Conservation (phyloP, 768 basidiomycete genomes). For the Naganishia friedmannii region DNA sequence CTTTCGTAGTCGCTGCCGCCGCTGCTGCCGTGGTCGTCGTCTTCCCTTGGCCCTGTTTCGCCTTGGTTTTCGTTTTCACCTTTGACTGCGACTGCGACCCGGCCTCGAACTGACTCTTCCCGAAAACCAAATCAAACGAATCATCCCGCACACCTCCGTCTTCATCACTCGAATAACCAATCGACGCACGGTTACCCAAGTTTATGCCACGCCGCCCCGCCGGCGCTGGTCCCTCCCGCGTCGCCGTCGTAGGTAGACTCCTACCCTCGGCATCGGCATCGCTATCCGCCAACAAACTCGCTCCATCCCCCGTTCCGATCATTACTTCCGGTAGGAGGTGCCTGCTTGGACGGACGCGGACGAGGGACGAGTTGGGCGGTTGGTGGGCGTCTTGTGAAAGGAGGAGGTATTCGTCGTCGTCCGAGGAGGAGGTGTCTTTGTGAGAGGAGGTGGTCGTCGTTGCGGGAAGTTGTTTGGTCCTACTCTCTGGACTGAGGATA, state of each 20-base stretch:
- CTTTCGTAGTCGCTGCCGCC: neutral
- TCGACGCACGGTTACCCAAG: neutral
- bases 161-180: slow-evolving; percentile 11
- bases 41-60: neutral
- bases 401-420: neutral
- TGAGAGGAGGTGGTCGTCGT: neutral
- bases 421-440: neutral
- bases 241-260: neutral
- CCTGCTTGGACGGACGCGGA: neutral
- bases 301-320: slow-evolving; percentile 1
- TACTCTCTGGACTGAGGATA: neutral
- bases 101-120: no score
- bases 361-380: neutral
- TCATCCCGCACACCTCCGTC: slow-evolving; percentile 11
- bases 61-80: neutral
- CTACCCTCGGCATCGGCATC: neutral
- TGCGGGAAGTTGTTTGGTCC: neutral
- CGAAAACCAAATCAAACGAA: slow-evolving; percentile 2
- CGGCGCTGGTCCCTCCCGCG: no score
- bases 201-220: no score
- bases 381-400: neutral
- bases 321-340: neutral
- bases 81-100: no score
- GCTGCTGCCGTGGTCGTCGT: neutral
- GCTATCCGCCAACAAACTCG: neutral